Base-by-base conservation (phyloP, 1,139 yeast species). In the Chernovozyma sophiae-reginae region DNA sequence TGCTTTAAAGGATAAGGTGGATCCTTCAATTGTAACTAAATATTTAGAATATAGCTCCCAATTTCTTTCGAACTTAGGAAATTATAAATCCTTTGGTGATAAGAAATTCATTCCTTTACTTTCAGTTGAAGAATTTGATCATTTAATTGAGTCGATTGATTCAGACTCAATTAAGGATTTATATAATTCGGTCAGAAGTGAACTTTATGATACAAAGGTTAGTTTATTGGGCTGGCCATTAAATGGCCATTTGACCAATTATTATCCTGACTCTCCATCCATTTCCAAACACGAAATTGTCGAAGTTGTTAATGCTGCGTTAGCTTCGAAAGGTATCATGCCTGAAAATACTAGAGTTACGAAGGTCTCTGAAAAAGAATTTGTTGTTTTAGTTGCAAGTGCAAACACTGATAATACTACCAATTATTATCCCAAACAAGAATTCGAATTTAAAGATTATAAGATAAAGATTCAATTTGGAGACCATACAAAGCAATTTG, bases 81-180 rank as follows among this genome's bases (percentile, higher is more conserved):
- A 87, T 58, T 87, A 78, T 69, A 86, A 86, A 62, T 82, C 94
- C 1, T 87, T 87, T 60, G 96, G 96, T 44, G 96, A 87, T 60
- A 77, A 77, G 46, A 87, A 87, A 60, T 86, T 86, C 54, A 70
- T 87, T 46, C 96, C 96, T 27, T 65, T 77, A 33, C 52, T 86
- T 30, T 36, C 68, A 1, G 51, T 48, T 29, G 73, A 60, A 1
- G 68, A 70, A 3, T 81, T 86, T 47, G 73, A 65, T 41, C 47
- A 62, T 16, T 57, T 80, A 34, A 63, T 79, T 24, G 57, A 59
- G 19, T 46, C 69, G n/a, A 61, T 79, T 15, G 56, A 53, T 27
- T 63, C 69, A 40, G 52, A 61, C 2, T 51, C 60, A 3, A 56
- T 70, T 16, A 42, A 62, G 4, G 55, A 56, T 2, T 53, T 68